Percentiles rank a stretch among this genome's conserved stretches.
phyloP scores from a whole-genome alignment of 2,329 filamentous ascomycete genomes.

The Stachybotrys elegans region DNA sequence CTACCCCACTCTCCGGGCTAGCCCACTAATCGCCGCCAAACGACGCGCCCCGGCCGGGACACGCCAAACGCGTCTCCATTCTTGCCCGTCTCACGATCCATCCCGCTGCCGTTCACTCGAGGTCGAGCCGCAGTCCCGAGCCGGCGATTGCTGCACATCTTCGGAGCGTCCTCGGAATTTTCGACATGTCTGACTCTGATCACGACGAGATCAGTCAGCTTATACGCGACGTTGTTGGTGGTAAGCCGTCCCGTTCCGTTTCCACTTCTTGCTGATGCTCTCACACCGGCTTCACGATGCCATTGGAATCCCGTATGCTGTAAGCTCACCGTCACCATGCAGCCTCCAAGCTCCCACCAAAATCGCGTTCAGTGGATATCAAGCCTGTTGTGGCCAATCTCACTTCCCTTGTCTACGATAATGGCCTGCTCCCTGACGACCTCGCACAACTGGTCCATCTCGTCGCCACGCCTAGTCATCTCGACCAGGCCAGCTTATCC shows the following conservation, averaged over 20 bases:
- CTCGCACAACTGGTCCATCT: slow-evolving; percentile 62
- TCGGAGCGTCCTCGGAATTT: too few relatives aligned
- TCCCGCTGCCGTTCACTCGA: too few relatives aligned
- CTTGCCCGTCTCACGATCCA: too few relatives aligned
- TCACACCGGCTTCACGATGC: too few relatives aligned
- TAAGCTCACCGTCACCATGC: slow-evolving; percentile 10
- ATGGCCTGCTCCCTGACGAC: slow-evolving; percentile 57
- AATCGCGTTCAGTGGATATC: slow-evolving; percentile 58
- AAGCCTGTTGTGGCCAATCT: slow-evolving; percentile 61
- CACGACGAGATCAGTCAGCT: neutral
- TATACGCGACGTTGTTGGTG: neutral
- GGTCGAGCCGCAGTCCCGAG: too few relatives aligned
- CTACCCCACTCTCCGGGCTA: too few relatives aligned
- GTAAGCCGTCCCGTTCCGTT: neutral
- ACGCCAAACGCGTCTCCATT: too few relatives aligned
- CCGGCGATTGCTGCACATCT: too few relatives aligned
- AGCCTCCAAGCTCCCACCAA: slow-evolving; percentile 59
- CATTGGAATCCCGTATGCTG: too few relatives aligned
- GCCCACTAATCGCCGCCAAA: too few relatives aligned
- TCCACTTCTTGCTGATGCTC: too few relatives aligned
- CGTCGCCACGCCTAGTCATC: slow-evolving; percentile 58
- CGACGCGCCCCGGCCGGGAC: too few relatives aligned
- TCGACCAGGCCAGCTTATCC: slow-evolving; percentile 72
- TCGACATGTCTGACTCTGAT: neutral
- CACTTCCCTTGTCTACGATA: slow-evolving; percentile 58